Conservation (phyloP, 2,329 filamentous ascomycete species). For the Exserohilum rostratum region DNA sequence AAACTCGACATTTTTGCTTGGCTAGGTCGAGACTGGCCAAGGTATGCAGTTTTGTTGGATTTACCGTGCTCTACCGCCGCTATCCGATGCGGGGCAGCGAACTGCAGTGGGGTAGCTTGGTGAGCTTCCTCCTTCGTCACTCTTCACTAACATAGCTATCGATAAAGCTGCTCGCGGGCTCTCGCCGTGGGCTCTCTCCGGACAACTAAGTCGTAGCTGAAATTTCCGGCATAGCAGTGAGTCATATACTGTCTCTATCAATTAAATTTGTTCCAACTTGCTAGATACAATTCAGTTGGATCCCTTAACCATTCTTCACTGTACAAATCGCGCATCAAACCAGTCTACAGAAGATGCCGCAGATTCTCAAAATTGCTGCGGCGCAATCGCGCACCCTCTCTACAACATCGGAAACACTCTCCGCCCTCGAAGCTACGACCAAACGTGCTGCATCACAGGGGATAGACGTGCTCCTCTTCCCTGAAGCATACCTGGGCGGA, state of each 20-base stretch:
- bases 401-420: slow-evolving; percentile 65
- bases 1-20: background rate
- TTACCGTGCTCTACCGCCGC: background rate
- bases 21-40: background rate
- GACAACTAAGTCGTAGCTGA: no score
- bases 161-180: no score
- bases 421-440: slow-evolving; percentile 68
- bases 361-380: slow-evolving; percentile 56
- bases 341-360: slow-evolving; percentile 44
- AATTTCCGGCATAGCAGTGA: background rate
- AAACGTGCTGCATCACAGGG: slow-evolving; percentile 64
- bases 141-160: no score
- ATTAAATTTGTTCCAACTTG: no score
- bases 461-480: slow-evolving; percentile 79
- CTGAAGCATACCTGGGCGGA: slow-evolving; percentile 89
- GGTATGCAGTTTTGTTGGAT: background rate
- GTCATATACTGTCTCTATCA: background rate
- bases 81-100: background rate
- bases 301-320: background rate
- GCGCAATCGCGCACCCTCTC: slow-evolving; percentile 56
- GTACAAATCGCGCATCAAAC: background rate
- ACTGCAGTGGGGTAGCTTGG: slow-evolving; percentile 6
- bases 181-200: no score
- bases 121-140: background rate
- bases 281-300: no score